Evolutionary conservation across 2,329 filamentous ascomycete species (phyloP), one percentile per base, ranked within the genome.

Genomic region (Myriangium duriaei): DNA sequence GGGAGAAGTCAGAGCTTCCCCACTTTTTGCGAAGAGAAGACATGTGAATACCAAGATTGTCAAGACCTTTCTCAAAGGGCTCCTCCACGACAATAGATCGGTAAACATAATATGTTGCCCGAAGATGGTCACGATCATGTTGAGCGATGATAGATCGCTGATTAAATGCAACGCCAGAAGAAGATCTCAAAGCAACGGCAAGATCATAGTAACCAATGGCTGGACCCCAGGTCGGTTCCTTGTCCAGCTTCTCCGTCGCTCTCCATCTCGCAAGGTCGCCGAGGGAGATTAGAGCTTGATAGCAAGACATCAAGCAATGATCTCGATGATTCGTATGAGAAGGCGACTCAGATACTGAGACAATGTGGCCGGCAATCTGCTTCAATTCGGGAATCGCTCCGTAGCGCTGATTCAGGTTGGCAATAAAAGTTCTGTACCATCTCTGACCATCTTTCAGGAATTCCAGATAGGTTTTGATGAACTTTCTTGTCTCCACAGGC

Each of bases 261-360:
- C 87, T 79, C 60, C 95, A 98, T 45, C 91, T 77, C 34, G 83
- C 83, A 33, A 98, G 69, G 56, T 98, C 91, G 21, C 91, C 91
- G 7, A 96, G 72, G 47, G 81, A 84, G 42, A 95, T 79, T 39
- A 96, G 68, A 4, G 82, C 85, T 40, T 77, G 74, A 60, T 94
- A 81, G 55, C 83, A 93, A 30, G 69, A 40, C 9, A 42, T 26
- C 5, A 44, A 33, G 15, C 29, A 45, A 28, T 18, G 19, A 28
- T 10, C 21, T 21, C n/a, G 39, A 28, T 6, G 38, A 1, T 11
- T 11, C 26, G 9, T 15, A 30, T 19, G 18, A 15, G 26, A 34
- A n/a, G 31, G 7, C 11, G 21, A 21, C 24, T 17, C 14, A 5
- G 30, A 5, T 12, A 21, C 30, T 10, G 26, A 11, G 37, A 31